These are phyloP conservation scores for Tylopilus vinaceipallidus DNA, from an alignment of 768 basidiomycete species.

Conservation along the genomic window DNA sequence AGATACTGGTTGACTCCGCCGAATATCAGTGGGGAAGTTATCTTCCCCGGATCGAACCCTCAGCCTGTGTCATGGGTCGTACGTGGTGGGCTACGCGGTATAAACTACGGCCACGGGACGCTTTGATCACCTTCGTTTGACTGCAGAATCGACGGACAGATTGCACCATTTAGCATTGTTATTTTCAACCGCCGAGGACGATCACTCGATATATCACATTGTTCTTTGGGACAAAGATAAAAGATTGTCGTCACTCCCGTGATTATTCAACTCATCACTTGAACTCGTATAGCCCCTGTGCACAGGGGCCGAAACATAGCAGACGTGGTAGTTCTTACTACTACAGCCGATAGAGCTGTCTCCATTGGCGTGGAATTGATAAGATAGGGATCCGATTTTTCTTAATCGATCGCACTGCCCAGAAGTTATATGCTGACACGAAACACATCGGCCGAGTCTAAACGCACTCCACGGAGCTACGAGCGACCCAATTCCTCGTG, in stretches of 20 bases:
- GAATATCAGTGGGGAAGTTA: too few species aligned
- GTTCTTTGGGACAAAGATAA: background rate
- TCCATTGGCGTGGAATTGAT: background rate
- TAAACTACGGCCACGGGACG: background rate
- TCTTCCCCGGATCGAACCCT: too few species aligned
- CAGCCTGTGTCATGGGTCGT: too few species aligned
- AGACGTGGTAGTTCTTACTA: background rate
- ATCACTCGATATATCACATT: conserved; percentile 14
- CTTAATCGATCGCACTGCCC: background rate
- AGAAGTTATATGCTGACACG: background rate
- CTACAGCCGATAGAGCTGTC: too few species aligned
- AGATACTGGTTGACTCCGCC: background rate
- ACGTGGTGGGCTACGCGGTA: too few species aligned
- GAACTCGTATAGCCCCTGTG: conserved; percentile 2
- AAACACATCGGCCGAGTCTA: background rate
- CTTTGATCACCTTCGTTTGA: background rate
- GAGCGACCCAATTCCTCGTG: conserved; percentile 2
- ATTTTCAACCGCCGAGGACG: conserved; percentile 6
- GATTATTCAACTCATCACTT: conserved; percentile 9
- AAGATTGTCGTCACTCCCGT: conserved; percentile 2
- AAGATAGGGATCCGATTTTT: background rate
- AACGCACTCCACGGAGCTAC: background rate
- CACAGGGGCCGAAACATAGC: conserved; percentile 4
- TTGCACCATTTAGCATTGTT: background rate
- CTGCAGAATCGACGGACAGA: background rate